Percentiles rank a stretch among this genome's conserved stretches.
phyloP scores from a whole-genome alignment of 306 rosid species.

The Rosa rugosa region DNA sequence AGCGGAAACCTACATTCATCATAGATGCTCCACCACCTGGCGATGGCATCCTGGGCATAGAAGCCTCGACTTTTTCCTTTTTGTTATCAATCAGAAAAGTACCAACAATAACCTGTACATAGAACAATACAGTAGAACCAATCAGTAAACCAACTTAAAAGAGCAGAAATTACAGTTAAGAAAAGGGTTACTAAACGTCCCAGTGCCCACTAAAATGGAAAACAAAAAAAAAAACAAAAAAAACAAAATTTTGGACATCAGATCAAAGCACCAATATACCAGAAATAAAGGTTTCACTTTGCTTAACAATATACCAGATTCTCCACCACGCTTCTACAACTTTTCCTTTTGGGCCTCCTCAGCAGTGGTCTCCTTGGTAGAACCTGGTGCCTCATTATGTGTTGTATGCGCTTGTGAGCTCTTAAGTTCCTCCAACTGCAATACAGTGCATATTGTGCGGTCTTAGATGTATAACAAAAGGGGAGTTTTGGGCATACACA shows the following conservation, averaged over 20 bases:
- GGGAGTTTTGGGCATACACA: neutral
- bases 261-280: neutral
- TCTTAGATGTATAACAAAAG: neutral
- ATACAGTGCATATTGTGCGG: conserved; percentile 8
- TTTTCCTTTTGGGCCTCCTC: conserved; percentile 51
- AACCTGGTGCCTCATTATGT: conserved; percentile 23
- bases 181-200: too few species aligned
- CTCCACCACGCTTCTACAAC: conserved; percentile 26
- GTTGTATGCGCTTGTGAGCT: conserved; percentile 20
- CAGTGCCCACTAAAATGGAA: neutral
- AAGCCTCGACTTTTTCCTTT: conserved; percentile 75
- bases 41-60: conserved; percentile 67
- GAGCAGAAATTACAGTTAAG: neutral
- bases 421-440: conserved; percentile 74
- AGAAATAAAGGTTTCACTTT: neutral
- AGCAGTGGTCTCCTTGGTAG: conserved; percentile 56
- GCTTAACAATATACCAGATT: conserved; percentile 16
- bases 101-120: conserved; percentile 79
- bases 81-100: conserved; percentile 67
- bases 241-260: too few species aligned
- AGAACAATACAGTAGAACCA: conserved; percentile 7
- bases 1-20: conserved; percentile 58
- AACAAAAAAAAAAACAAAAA: too few species aligned
- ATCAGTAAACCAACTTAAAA: neutral
- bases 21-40: conserved; percentile 53